Evolutionary conservation across 805 yeast species (phyloP).

Genomic region (Yarrowia bubula): DNA sequence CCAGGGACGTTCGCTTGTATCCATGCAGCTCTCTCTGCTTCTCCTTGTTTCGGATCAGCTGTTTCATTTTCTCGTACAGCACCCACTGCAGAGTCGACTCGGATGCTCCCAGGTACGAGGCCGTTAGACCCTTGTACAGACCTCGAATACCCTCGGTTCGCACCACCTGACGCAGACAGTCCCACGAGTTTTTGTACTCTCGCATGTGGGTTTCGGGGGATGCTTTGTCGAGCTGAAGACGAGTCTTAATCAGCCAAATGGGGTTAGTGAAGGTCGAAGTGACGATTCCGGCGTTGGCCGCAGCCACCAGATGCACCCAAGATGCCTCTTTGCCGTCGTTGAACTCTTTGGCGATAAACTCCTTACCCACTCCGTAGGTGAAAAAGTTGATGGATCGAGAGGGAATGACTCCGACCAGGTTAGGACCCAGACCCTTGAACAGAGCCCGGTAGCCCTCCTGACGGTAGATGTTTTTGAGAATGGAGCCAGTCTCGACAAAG

Average conservation of each 20-base stretch:
- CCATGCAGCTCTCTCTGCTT: conserved; percentile 43
- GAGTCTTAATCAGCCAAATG: conserved; percentile 93
- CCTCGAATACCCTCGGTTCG: conserved; percentile 76
- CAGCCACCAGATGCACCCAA: conserved; percentile 81
- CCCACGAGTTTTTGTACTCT: conserved; percentile 78
- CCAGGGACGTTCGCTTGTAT: conserved; percentile 46
- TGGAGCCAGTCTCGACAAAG: conserved; percentile 76
- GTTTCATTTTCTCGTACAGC: conserved; percentile 90
- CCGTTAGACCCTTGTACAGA: conserved; percentile 86
- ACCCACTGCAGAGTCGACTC: conserved; percentile 97
- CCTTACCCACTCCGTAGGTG: conserved; percentile 93
- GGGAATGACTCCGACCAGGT: conserved; percentile 94
- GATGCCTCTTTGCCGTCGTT: conserved; percentile 77
- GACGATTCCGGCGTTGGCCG: conserved; percentile 86
- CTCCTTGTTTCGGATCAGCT: conserved; percentile 55
- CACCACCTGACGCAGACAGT: conserved; percentile 70
- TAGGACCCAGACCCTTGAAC: conserved; percentile 95
- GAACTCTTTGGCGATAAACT: conserved; percentile 60
- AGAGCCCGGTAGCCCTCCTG: conserved; percentile 83
- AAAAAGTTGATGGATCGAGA: conserved; percentile 96
- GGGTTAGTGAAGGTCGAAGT: conserved; percentile 98
- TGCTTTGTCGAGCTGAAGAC: conserved; percentile 81
- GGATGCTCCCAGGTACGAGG: conserved; percentile 88
- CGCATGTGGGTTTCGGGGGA: conserved; percentile 39
- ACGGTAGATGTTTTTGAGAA: conserved; percentile 63